A percentile compares a stretch with the other conserved stretches of the same genome.
These are phyloP conservation scores for Tricholoma bakamatsutake DNA, from an alignment of 768 basidiomycete genomes.

Conservation along the genomic window DNA sequence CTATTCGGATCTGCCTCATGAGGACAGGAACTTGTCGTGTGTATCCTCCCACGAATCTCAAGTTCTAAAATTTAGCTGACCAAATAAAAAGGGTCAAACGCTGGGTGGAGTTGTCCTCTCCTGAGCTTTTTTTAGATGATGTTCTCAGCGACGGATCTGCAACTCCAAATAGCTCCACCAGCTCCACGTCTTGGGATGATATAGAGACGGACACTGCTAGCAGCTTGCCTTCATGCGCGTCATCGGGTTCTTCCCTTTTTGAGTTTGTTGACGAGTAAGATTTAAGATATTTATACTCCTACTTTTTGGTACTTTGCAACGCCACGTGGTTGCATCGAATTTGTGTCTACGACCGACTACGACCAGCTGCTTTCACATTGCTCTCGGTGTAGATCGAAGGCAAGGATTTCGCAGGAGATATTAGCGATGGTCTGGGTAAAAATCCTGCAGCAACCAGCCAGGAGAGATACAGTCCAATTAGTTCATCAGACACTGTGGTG, in stretches of 20 bases:
- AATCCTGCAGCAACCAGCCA: constrained; percentile 90
- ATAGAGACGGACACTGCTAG: background rate
- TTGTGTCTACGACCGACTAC: constrained; percentile 47
- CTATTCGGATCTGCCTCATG: background rate
- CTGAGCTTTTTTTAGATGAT: background rate
- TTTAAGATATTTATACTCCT: background rate
- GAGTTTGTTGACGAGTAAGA: background rate
- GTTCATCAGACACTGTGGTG: constrained; percentile 63
- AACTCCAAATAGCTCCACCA: background rate
- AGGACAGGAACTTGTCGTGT: background rate
- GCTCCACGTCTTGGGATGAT: constrained; percentile 1
- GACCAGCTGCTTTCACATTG: constrained; percentile 57
- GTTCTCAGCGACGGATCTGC: background rate
- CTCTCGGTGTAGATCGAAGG: constrained; percentile 39
- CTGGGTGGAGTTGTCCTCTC: background rate
- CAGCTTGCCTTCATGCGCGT: background rate
- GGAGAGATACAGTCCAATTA: constrained; percentile 85
- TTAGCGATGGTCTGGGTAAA: constrained; percentile 49
- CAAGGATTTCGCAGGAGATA: constrained; percentile 35
- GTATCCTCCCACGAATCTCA: background rate
- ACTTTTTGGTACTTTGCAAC: background rate
- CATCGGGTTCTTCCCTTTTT: background rate
- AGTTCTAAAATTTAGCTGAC: background rate
- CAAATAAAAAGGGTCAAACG: background rate
- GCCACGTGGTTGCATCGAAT: no score